Conservation (phyloP, 75 land plant genomes). For the Chamaecyparis obtusa region DNA sequence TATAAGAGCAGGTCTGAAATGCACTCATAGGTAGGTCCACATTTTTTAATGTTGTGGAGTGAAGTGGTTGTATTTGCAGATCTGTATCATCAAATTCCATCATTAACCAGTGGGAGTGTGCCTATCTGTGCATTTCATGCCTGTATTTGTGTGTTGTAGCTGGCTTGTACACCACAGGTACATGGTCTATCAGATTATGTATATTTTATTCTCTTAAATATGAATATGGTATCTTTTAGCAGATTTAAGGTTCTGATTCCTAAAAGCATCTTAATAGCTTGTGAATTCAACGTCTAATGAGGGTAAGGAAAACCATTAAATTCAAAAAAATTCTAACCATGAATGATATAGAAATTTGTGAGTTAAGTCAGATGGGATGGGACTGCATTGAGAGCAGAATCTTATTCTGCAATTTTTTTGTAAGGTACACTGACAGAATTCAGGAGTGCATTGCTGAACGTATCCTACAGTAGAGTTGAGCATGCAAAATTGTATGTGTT, state of each 20-base stretch:
- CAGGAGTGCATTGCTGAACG: no score
- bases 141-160: background rate
- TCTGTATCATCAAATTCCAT: background rate
- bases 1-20: background rate
- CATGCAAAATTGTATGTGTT: no score
- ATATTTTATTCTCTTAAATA: background rate
- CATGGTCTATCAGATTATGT: background rate
- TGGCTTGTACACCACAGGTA: background rate
- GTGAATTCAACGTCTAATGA: background rate
- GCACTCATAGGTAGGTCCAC: background rate
- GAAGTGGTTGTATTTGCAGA: background rate
- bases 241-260: background rate
- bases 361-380: no score
- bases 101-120: background rate
- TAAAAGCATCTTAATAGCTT: background rate
- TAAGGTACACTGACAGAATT: no score
- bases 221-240: background rate
- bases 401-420: no score
- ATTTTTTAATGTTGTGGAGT: background rate
- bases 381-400: no score
- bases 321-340: no score
- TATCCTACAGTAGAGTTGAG: no score
- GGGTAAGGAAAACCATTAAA: no score
- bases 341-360: no score
- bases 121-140: background rate